These are phyloP conservation scores for Raphanus sativus DNA, from an alignment of 345 rosid genomes.

Conservation along the genomic window DNA sequence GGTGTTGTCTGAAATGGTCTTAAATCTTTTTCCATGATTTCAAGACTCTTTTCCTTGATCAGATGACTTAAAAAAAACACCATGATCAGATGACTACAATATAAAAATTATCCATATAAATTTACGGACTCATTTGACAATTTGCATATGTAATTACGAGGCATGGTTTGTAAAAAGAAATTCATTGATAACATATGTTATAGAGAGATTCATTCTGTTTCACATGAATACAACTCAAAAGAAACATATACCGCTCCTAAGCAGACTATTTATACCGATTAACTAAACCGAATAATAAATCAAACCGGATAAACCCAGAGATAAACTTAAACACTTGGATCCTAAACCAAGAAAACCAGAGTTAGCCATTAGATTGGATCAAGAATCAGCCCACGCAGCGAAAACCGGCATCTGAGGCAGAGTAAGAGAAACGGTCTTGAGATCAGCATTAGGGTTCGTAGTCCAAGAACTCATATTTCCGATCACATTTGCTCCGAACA, in stretches of 20 bases:
- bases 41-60: neutral
- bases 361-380: slow-evolving; percentile 37
- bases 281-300: slow-evolving; percentile 26
- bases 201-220: slow-evolving; percentile 39
- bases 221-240: slow-evolving; percentile 36
- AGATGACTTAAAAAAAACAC: neutral
- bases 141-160: neutral
- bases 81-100: neutral
- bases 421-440: slow-evolving; percentile 52
- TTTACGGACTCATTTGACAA: neutral
- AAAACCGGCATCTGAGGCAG: slow-evolving; percentile 74
- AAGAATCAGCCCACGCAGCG: slow-evolving; percentile 85
- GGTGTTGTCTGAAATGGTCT: neutral
- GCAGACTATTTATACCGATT: slow-evolving; percentile 32
- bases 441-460: slow-evolving; percentile 48
- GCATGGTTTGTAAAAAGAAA: neutral
- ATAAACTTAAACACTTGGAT: slow-evolving; percentile 21
- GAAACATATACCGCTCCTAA: slow-evolving; percentile 39
- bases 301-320: slow-evolving; percentile 24
- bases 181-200: slow-evolving; percentile 30
- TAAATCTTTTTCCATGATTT: neutral
- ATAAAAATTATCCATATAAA: slow-evolving; percentile 6
- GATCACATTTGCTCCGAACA: slow-evolving; percentile 41
- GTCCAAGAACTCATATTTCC: slow-evolving; percentile 53
- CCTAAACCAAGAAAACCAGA: slow-evolving; percentile 40